A percentile compares a stretch with the other conserved stretches of the same genome.
phyloP scores from a whole-genome alignment of 495 filamentous ascomycete genomes.

The Parathielavia appendiculata region DNA sequence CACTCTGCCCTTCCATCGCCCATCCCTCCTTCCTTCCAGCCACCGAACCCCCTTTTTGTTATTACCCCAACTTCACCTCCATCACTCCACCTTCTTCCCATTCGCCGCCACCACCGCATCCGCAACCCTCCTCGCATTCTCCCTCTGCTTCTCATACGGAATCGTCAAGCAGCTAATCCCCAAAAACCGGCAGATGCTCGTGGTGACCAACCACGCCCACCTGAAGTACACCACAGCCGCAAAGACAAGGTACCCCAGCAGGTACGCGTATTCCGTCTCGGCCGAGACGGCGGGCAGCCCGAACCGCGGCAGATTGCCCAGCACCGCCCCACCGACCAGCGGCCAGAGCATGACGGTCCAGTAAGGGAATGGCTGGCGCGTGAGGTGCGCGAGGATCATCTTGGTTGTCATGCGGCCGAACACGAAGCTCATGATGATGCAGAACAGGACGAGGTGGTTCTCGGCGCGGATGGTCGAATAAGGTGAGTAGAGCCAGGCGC shows the following conservation, averaged over 20 bases:
- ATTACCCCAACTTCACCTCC: neutral
- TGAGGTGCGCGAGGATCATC: constrained; percentile 94
- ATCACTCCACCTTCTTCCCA: constrained; percentile 9
- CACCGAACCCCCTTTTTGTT: neutral
- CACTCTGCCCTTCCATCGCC: neutral
- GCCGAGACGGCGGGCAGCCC: constrained; percentile 60
- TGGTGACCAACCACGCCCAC: constrained; percentile 89
- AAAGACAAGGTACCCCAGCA: constrained; percentile 75
- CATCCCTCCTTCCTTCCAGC: neutral
- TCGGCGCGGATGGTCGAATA: constrained; percentile 71
- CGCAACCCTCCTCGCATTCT: constrained; percentile 32
- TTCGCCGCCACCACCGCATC: constrained; percentile 21
- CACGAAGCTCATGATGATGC: constrained; percentile 88
- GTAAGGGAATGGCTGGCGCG: constrained; percentile 89
- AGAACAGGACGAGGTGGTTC: constrained; percentile 88
- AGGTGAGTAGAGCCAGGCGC: constrained; percentile 82
- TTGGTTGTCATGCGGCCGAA: constrained; percentile 99
- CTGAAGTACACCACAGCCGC: constrained; percentile 77
- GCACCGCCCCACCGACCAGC: constrained; percentile 73
- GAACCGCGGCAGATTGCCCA: constrained; percentile 75
- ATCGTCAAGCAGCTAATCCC: constrained; percentile 94
- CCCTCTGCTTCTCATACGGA: constrained; percentile 53
- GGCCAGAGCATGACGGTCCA: constrained; percentile 90
- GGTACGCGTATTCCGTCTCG: constrained; percentile 69
- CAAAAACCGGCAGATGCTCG: constrained; percentile 84